Evolutionary conservation across 805 yeast genomes (phyloP), one percentile per base, ranked within the genome.

Genomic region (Wickerhamiella kazuoi): DNA sequence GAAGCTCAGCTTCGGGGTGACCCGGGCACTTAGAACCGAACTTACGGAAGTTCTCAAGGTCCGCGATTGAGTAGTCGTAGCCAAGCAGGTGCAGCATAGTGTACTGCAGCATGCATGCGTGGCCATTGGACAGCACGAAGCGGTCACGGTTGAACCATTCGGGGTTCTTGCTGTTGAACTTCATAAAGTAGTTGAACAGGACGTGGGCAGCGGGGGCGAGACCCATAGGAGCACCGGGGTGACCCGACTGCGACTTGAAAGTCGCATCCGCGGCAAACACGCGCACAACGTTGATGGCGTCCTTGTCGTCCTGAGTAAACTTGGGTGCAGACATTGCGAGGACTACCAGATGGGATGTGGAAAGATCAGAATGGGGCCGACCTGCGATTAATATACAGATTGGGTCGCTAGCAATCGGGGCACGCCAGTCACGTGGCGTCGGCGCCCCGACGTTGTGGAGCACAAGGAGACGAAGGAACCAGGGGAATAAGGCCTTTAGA

Each of bases 211-310:
- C 77, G 35, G 96, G 94, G 15, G 98, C 96, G 64, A 87, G 68
- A 47, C 97, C 97, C 73, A 87, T 75, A 54, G 97, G 97, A 39
- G 98, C 97, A 50, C 98, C 98, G 41, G 98, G 98, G 67, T 87
- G 98, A 50, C 98, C 98, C 44, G 94, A 79, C 65, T 87, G 79
- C 54, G 96, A 87, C 63, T 74, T 71, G 44, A 77, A 69, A 46
- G 82, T 93, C 48, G 80, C 75, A 61, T 87, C 98, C 40, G 80
- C 79, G 28, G 97, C 75, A 53, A 87, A 71, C 44, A 77, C 64
- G 67, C 95, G 83, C 67, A 87, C 80, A 52, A 97, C 82, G 69
- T 72, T 69, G 63, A 87, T 68, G 43, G 94, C 81, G 59, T 68
- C 68, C 50, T 66, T 67, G 61, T 86, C 94, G 53, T 80, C 64